A percentile compares a stretch with the other conserved stretches of the same genome.
phyloP scores from a whole-genome alignment of 805 yeast species.

The Starmerella potacharoeniae region DNA sequence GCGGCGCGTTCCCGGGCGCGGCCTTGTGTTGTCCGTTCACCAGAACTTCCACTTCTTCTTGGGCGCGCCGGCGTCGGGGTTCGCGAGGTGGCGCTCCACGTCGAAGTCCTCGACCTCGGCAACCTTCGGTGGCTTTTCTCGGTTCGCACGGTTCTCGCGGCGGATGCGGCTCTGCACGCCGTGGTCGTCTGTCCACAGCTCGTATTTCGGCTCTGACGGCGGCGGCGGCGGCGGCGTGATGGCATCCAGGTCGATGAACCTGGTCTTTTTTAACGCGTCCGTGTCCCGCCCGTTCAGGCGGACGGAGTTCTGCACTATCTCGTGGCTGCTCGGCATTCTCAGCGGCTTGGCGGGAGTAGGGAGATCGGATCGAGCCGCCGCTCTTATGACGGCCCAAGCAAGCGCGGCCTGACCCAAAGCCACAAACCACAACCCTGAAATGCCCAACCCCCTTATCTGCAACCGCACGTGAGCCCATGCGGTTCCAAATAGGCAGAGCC shows the following conservation, averaged over 20 bases:
- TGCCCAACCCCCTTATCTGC: constrained; percentile 1
- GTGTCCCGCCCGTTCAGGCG: constrained; percentile 18
- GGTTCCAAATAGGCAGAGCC: not conserved
- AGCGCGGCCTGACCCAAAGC: not conserved
- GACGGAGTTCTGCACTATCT: constrained; percentile 11
- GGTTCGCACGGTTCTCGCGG: constrained; percentile 18
- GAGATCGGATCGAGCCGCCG: not conserved
- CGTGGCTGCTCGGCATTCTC: constrained; percentile 8
- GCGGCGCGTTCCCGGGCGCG: not conserved
- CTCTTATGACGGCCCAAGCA: not conserved
- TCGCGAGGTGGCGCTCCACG: constrained; percentile 11
- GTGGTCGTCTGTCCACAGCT: constrained; percentile 20
- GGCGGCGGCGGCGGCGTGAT: not conserved
- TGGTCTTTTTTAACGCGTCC: constrained; percentile 8
- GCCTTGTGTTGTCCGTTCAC: not conserved
- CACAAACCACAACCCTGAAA: not conserved
- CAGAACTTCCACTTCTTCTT: constrained; percentile 18
- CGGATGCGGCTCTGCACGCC: constrained; percentile 13
- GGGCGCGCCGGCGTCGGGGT: constrained; percentile 1
- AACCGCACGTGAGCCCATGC: not conserved
- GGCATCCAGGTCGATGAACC: constrained; percentile 13
- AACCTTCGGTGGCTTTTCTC: constrained; percentile 13
- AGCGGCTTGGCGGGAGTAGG: not conserved
- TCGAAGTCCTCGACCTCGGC: constrained; percentile 21
- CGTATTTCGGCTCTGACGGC: constrained; percentile 9